Evolutionary conservation across 192 early-diverging fungal species (phyloP).

Genomic region (Oehlia diaphana): DNA sequence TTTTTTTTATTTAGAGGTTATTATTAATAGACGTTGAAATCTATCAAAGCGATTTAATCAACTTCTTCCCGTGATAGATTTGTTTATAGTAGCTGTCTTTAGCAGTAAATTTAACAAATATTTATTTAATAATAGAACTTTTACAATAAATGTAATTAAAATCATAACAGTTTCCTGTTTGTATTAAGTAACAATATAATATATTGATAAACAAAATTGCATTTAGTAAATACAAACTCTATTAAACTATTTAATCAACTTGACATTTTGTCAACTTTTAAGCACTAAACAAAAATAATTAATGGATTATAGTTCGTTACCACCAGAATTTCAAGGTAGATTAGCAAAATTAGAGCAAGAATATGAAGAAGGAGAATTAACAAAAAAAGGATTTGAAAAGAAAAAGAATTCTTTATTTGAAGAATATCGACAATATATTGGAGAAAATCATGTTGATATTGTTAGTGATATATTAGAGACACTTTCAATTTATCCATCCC

Average conservation of each 20-base stretch:
- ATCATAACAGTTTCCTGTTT: neutral
- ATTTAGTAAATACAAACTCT: no score
- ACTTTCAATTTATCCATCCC: neutral
- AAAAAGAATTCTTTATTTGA: conserved; percentile 55
- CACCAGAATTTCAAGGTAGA: conserved; percentile 9
- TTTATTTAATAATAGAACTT: neutral
- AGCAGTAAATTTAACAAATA: neutral
- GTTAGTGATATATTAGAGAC: no score
- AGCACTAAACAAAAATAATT: neutral
- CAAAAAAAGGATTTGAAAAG: conserved; percentile 75
- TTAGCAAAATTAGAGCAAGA: conserved; percentile 41
- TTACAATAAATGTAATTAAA: neutral
- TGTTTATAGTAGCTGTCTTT: neutral
- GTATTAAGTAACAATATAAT: no score
- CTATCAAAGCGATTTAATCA: neutral
- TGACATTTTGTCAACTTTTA: neutral
- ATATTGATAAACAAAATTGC: neutral
- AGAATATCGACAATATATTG: conserved; percentile 33
- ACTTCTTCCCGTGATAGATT: neutral
- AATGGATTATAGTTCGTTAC: conserved; percentile 12
- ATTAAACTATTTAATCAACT: neutral
- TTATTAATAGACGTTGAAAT: neutral
- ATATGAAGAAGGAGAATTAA: conserved; percentile 68
- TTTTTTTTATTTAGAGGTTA: neutral
- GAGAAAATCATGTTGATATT: neutral